Base-by-base conservation (phyloP, 1,284 basidiomycete species). In the Schizophyllum amplum region DNA sequence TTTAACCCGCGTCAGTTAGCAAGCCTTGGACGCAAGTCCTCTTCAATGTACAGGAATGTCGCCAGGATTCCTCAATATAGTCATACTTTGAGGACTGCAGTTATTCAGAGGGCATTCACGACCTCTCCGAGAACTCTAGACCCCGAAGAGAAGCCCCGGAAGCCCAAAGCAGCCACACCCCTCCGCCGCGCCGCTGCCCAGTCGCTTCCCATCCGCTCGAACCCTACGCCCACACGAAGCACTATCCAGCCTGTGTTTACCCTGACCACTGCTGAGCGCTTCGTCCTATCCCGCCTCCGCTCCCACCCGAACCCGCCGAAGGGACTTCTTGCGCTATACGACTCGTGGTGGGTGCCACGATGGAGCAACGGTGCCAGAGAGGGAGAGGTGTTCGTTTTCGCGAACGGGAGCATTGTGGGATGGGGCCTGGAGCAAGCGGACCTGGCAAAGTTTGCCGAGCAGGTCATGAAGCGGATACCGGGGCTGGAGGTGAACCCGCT, bases 371-470 rank as follows among this genome's bases (percentile, higher is more conserved):
- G 93, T 5, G 90, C 91, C 0, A 78, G 73, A 58, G 74, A 86
- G 52, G 92, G 92, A 0, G 88, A 93, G 70, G 68, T 92, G 65
- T 96, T 94, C 0, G 84, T 95, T 13, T 95, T 95, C 68, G 79
- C 80, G 26, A 91, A 90, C 62, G 92, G 92, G 1, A 90, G 82
- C 62, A 86, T 92, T 59, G 92, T 95, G 4, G 91, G 86, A 61
- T 95, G 92, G 92, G 92, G 92, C 5, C 69, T 94, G 59, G 81
- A 78, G n/a, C 90, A 94, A 69, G 78, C 78, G n/a, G 89, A 90
- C 52, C 91, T 88, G 0, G 74, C 73, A 55, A 74, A 72, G 55
- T 94, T 94, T 67, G 79, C 84, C 26, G 69, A 71, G 21, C 77
- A 90, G 51, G 77, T 92, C 9, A 76, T 94, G 51, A 69, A 76